Conservation (phyloP, 2,329 filamentous ascomycete species). For the Myriosclerotinia duriaeana region DNA sequence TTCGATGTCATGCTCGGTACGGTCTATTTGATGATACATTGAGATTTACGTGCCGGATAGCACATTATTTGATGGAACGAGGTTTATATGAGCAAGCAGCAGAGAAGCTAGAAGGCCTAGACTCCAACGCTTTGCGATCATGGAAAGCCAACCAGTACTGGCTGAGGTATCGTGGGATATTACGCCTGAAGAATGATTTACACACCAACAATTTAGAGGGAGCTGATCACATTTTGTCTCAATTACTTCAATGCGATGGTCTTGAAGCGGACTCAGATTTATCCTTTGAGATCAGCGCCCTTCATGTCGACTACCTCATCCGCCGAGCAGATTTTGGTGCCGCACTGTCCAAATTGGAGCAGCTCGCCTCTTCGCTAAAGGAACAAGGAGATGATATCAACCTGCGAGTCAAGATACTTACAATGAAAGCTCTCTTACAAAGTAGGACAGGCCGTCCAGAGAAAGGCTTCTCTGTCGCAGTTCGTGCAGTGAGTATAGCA, state of each 20-base stretch:
- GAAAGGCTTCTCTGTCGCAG: slow-evolving; percentile 63
- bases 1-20: slow-evolving; percentile 66
- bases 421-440: slow-evolving; percentile 61
- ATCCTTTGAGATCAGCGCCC: slow-evolving; percentile 56
- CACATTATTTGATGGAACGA: slow-evolving; percentile 62
- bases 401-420: slow-evolving; percentile 59
- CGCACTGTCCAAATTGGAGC: slow-evolving; percentile 56
- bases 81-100: slow-evolving; percentile 72
- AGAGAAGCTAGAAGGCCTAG: slow-evolving; percentile 57
- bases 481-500: slow-evolving; percentile 63
- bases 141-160: slow-evolving; percentile 77
- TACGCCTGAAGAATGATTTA: slow-evolving; percentile 64
- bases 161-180: slow-evolving; percentile 63
- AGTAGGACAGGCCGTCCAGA: slow-evolving; percentile 59
- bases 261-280: slow-evolving; percentile 57
- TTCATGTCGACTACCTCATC: slow-evolving; percentile 59
- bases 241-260: slow-evolving; percentile 48
- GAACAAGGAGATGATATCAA: slow-evolving; percentile 60
- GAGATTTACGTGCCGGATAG: slow-evolving; percentile 69
- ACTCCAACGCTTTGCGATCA: slow-evolving; percentile 63
- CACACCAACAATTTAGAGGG: slow-evolving; percentile 56
- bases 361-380: slow-evolving; percentile 50
- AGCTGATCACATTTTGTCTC: slow-evolving; percentile 56
- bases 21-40: slow-evolving; percentile 75
- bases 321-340: slow-evolving; percentile 51